phyloP scores from a whole-genome alignment of 1,139 yeast species.

The Taphrina communis region DNA sequence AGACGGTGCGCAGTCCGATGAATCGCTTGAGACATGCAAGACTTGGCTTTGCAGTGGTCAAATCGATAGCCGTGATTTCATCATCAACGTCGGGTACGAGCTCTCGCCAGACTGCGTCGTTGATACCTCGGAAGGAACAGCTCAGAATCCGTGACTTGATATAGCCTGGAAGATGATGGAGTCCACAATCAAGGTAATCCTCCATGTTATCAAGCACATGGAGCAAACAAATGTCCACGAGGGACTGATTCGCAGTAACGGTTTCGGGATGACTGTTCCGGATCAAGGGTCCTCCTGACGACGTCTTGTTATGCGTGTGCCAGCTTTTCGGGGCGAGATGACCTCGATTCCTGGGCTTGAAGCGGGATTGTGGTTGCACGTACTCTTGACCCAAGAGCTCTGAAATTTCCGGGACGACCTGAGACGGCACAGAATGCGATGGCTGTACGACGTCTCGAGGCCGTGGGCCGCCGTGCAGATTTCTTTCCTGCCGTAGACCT shows the following conservation, averaged over 20 bases:
- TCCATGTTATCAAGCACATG: not conserved
- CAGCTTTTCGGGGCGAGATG: conserved; percentile 27
- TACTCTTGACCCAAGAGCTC: conserved; percentile 14
- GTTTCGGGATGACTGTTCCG: no score
- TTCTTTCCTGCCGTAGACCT: conserved; percentile 20
- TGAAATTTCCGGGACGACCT: conserved; percentile 17
- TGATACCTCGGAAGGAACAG: not conserved
- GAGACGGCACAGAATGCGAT: not conserved
- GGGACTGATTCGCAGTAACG: not conserved
- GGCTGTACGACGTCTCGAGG: not conserved
- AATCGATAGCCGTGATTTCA: conserved; percentile 8
- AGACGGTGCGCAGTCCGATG: conserved; percentile 1
- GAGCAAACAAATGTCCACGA: conserved; percentile 8
- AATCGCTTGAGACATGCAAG: conserved; percentile 4
- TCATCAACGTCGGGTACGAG: conserved; percentile 6
- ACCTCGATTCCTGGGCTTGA: conserved; percentile 24
- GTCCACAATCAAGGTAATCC: conserved; percentile 4
- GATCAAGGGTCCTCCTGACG: not conserved
- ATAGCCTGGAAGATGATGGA: conserved; percentile 13
- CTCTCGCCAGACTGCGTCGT: conserved; percentile 15
- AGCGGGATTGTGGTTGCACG: conserved; percentile 12
- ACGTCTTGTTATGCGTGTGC: not conserved
- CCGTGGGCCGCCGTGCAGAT: not conserved
- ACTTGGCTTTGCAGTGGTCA: conserved; percentile 10
- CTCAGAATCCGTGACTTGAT: conserved; percentile 8